Percentiles rank a stretch among this genome's conserved stretches.
phyloP scores from a whole-genome alignment of 73 alveolate genomes.

The Stentor coeruleus region DNA sequence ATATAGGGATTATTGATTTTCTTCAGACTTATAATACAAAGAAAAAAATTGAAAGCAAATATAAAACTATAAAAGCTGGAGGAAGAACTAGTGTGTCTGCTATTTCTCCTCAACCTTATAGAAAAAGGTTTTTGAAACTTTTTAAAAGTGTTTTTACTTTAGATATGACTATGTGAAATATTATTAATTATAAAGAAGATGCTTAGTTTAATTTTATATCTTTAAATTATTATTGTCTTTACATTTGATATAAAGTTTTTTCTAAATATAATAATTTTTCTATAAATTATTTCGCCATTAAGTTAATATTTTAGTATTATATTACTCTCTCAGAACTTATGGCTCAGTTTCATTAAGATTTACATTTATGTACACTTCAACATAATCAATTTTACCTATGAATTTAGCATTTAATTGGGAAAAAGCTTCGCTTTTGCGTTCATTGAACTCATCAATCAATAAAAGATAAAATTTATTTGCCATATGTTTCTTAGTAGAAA shows the following conservation, averaged over 20 bases:
- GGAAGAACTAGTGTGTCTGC: not conserved
- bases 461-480: no score
- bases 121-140: not conserved
- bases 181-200: no score
- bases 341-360: no score
- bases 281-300: no score
- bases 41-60: not conserved
- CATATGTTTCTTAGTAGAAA: not conserved
- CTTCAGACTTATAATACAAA: conserved; percentile 10
- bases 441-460: not conserved
- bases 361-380: not conserved
- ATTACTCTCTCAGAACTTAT: no score
- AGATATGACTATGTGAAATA: no score
- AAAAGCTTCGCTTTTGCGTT: not conserved
- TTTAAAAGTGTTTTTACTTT: not conserved
- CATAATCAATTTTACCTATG: not conserved
- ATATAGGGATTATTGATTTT: conserved; percentile 3
- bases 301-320: no score
- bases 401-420: not conserved
- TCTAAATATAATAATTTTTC: no score
- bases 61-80: no score
- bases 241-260: no score
- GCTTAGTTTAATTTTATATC: no score
- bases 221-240: no score
- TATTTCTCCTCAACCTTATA: not conserved